These are phyloP conservation scores for Neoboletus magnificus DNA, from an alignment of 768 basidiomycete genomes.

Conservation along the genomic window DNA sequence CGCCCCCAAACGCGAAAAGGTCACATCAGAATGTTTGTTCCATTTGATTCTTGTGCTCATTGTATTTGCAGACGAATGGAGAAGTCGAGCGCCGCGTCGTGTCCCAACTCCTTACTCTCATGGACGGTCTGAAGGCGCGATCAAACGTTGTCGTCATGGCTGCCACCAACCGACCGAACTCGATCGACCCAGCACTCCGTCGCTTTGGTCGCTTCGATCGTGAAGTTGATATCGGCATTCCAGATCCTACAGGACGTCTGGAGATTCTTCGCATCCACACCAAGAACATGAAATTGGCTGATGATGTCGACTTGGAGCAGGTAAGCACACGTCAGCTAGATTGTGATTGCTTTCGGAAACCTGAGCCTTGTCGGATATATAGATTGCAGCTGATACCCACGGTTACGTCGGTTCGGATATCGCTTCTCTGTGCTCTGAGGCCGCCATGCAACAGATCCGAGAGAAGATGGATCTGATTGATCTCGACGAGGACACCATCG, in stretches of 20 bases:
- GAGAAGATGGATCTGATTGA: conserved; percentile 99
- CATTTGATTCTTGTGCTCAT: conserved; percentile 5
- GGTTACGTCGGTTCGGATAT: conserved; percentile 99
- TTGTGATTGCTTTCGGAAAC: neutral
- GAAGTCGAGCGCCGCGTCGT: conserved; percentile 99
- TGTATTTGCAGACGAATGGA: conserved; percentile 76
- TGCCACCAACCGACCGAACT: conserved; percentile 97
- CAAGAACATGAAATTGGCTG: conserved; percentile 98
- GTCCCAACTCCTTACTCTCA: conserved; percentile 95
- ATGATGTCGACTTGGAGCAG: conserved; percentile 97
- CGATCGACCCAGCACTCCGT: conserved; percentile 96
- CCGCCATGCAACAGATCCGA: conserved; percentile 99
- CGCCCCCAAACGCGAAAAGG: conserved; percentile 99
- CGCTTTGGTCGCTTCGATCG: conserved; percentile 99
- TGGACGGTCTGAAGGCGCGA: conserved; percentile 98
- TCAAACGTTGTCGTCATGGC: conserved; percentile 99
- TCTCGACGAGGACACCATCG: conserved; percentile 96
- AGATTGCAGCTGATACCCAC: conserved; percentile 99
- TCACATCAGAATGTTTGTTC: conserved; percentile 25
- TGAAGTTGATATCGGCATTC: conserved; percentile 99
- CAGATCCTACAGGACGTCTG: conserved; percentile 97
- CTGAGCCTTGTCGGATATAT: conserved; percentile 6
- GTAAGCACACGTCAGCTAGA: conserved; percentile 32
- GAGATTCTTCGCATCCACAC: conserved; percentile 99
- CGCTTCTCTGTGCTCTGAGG: conserved; percentile 96